A percentile compares a stretch with the other conserved stretches of the same genome.
Evolutionary conservation across 2,329 filamentous ascomycete species (phyloP).

Genomic region (Penicillium verrucosum): DNA sequence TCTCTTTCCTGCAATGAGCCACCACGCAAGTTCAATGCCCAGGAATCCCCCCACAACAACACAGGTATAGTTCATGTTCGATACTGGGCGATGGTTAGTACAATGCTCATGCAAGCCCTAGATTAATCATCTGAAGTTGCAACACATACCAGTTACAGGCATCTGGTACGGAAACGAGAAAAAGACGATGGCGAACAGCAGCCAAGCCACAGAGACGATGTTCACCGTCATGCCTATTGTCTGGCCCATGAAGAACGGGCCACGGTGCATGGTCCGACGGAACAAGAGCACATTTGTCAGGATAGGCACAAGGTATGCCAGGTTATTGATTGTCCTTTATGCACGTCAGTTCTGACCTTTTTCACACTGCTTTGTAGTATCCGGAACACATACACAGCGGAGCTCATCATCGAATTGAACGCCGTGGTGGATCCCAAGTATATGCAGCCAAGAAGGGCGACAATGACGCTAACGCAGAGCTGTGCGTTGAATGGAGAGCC

Average conservation of each 20-base stretch:
- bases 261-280: slow-evolving; percentile 43
- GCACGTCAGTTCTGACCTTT: neutral
- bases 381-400: slow-evolving; percentile 17
- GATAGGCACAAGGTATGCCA: slow-evolving; percentile 48
- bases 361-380: neutral
- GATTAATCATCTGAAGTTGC: neutral
- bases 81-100: slow-evolving; percentile 10
- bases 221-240: slow-evolving; percentile 45
- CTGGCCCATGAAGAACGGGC: slow-evolving; percentile 46
- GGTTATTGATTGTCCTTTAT: slow-evolving; percentile 45
- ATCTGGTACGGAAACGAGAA: slow-evolving; percentile 45
- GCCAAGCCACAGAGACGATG: slow-evolving; percentile 47
- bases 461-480: slow-evolving; percentile 48
- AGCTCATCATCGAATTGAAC: slow-evolving; percentile 54
- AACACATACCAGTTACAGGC: slow-evolving; percentile 31
- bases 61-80: slow-evolving; percentile 52
- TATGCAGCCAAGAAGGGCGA: slow-evolving; percentile 59
- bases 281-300: slow-evolving; percentile 46
- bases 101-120: neutral
- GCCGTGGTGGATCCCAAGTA: slow-evolving; percentile 66
- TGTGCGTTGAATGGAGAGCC: slow-evolving; percentile 56
- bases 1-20: slow-evolving; percentile 41
- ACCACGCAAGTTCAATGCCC: slow-evolving; percentile 42
- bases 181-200: slow-evolving; percentile 50
- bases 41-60: slow-evolving; percentile 45